Conservation (phyloP, 2,329 filamentous ascomycete species). For the Phaeosphaeria sp. region DNA sequence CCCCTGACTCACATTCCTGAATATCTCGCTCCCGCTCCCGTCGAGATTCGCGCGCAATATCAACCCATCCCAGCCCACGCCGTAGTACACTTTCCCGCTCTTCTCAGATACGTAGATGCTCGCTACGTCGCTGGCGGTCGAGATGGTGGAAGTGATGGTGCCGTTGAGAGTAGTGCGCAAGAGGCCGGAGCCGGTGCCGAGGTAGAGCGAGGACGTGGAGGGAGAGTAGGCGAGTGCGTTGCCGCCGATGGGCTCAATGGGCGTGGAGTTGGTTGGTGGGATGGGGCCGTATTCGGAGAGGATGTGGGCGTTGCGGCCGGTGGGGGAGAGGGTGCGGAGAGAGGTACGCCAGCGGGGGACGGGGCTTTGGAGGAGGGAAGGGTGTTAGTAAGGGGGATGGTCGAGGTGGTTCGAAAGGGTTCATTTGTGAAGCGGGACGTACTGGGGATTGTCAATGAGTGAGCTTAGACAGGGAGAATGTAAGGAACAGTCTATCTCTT, state of each 20-base stretch:
- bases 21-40: constrained; percentile 5
- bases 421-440: not conserved
- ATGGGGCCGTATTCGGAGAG: constrained; percentile 13
- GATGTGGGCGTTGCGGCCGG: constrained; percentile 13
- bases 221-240: constrained; percentile 10
- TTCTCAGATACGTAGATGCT: constrained; percentile 15
- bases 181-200: constrained; percentile 15
- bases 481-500: too few species aligned
- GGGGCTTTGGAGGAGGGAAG: not conserved
- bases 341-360: constrained; percentile 19
- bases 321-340: constrained; percentile 12
- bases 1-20: constrained; percentile 8
- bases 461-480: too few species aligned
- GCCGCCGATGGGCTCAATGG: constrained; percentile 8
- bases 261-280: not conserved
- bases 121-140: not conserved
- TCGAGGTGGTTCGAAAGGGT: too few species aligned
- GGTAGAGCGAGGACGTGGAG: constrained; percentile 10
- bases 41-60: constrained; percentile 17
- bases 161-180: constrained; percentile 15
- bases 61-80: constrained; percentile 5
- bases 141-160: constrained; percentile 6
- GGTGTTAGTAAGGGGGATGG: too few species aligned
- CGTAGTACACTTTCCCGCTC: constrained; percentile 16
- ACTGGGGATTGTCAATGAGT: not conserved